phyloP scores from a whole-genome alignment of 305 asterid genomes.

The Fraxinus ornus region DNA sequence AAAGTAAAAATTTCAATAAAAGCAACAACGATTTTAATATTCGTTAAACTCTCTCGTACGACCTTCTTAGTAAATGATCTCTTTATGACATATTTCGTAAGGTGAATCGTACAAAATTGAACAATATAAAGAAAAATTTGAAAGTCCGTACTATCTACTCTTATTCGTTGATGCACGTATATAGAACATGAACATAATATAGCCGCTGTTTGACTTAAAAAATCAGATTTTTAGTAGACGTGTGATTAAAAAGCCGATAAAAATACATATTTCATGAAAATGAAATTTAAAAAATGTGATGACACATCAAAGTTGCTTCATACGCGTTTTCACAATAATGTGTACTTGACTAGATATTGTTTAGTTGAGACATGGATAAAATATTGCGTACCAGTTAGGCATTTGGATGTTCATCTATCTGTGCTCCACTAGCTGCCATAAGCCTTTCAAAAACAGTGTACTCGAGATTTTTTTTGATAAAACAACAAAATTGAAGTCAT shows the following conservation, averaged over 20 bases:
- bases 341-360: background rate
- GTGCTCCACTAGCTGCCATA: background rate
- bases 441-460: background rate
- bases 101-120: background rate
- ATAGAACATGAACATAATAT: background rate
- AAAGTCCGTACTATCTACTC: background rate
- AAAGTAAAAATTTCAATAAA: too few relatives aligned
- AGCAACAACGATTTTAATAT: background rate
- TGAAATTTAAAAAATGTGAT: background rate
- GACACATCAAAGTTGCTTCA: background rate
- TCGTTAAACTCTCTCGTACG: background rate
- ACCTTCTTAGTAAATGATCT: background rate
- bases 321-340: conserved; percentile 21
- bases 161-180: background rate
- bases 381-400: conserved; percentile 1
- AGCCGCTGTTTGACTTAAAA: too few relatives aligned
- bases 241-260: too few relatives aligned
- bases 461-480: background rate
- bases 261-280: too few relatives aligned
- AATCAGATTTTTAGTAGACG: too few relatives aligned
- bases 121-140: background rate
- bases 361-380: background rate
- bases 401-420: background rate
- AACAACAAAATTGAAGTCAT: background rate
- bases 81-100: background rate